A percentile compares a stretch with the other conserved stretches of the same genome.
These are phyloP conservation scores for Russula vinacea DNA, from an alignment of 768 basidiomycete genomes.

Conservation along the genomic window DNA sequence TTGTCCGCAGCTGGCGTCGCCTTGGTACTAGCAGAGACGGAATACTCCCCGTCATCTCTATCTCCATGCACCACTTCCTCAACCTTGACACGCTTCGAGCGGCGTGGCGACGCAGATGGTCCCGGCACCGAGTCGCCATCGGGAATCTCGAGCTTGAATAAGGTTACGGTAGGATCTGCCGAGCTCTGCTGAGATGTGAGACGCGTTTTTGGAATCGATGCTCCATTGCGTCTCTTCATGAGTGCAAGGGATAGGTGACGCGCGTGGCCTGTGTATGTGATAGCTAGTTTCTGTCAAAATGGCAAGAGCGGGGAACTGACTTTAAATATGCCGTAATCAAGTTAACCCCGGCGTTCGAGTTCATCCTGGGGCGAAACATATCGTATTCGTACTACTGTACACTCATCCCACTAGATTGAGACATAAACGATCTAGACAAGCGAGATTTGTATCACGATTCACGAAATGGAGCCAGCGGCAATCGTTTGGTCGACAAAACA, in stretches of 20 bases:
- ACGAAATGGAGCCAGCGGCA: too few relatives aligned
- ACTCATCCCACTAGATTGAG: too few relatives aligned
- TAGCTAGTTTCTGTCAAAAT: too few relatives aligned
- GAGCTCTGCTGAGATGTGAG: slow-evolving; percentile 22
- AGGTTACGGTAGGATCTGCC: slow-evolving; percentile 23
- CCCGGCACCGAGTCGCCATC: slow-evolving; percentile 22
- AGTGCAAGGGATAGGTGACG: background rate
- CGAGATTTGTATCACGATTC: too few relatives aligned
- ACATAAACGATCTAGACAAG: too few relatives aligned
- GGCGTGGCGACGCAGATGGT: slow-evolving; percentile 27
- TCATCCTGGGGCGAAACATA: too few relatives aligned
- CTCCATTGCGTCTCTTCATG: slow-evolving; percentile 20
- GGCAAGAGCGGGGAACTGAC: background rate
- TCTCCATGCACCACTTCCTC: slow-evolving; percentile 23
- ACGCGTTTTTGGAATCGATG: slow-evolving; percentile 9
- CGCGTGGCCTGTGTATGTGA: background rate
- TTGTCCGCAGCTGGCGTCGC: background rate
- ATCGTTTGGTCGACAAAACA: too few relatives aligned
- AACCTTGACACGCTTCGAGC: slow-evolving; percentile 37
- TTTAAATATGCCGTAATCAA: background rate
- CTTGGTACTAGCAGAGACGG: background rate
- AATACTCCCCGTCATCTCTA: slow-evolving; percentile 13
- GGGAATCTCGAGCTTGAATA: slow-evolving; percentile 31
- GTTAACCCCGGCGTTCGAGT: too few relatives aligned
- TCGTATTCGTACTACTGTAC: too few relatives aligned